Conservation (phyloP, 768 basidiomycete species). For the Naganishia kalamii region DNA sequence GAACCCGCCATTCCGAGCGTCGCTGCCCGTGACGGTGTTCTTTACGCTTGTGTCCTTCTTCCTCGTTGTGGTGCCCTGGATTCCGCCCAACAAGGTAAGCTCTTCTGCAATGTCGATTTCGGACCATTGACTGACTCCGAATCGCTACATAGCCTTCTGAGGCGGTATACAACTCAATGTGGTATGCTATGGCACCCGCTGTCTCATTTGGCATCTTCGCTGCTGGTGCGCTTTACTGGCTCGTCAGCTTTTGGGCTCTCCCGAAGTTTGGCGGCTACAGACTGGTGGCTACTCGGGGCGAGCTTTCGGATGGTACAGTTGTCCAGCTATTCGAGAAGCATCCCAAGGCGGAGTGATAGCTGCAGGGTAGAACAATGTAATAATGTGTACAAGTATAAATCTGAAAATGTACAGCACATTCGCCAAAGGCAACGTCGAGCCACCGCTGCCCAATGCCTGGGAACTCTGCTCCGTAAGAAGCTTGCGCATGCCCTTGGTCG, state of each 20-base stretch:
- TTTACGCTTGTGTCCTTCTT: slow-evolving; percentile 19
- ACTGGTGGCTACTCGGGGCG: background rate
- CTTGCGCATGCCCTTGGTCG: too few species aligned
- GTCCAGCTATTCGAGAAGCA: slow-evolving; percentile 8
- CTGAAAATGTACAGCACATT: too few species aligned
- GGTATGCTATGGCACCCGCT: slow-evolving; percentile 20
- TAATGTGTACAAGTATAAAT: too few species aligned
- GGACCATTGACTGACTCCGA: background rate
- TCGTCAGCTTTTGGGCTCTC: slow-evolving; percentile 2
- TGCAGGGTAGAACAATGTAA: too few species aligned
- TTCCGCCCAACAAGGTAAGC: slow-evolving; percentile 20
- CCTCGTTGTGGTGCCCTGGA: slow-evolving; percentile 25
- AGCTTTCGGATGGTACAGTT: slow-evolving; percentile 5
- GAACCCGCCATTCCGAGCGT: slow-evolving; percentile 15
- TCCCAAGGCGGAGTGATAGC: slow-evolving; percentile 3
- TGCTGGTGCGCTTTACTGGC: slow-evolving; percentile 8
- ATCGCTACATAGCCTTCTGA: background rate
- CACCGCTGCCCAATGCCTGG: too few species aligned
- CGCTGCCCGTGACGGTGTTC: slow-evolving; percentile 18
- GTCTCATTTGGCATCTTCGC: slow-evolving; percentile 19
- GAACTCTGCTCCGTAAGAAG: too few species aligned
- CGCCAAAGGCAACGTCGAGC: too few species aligned
- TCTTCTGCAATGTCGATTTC: background rate
- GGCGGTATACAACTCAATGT: slow-evolving; percentile 10
- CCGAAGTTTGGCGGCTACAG: slow-evolving; percentile 3